A percentile compares a stretch with the other conserved stretches of the same genome.
These are phyloP conservation scores for Phtheirospermum japonicum DNA, from an alignment of 257 asterid genomes.

Conservation along the genomic window DNA sequence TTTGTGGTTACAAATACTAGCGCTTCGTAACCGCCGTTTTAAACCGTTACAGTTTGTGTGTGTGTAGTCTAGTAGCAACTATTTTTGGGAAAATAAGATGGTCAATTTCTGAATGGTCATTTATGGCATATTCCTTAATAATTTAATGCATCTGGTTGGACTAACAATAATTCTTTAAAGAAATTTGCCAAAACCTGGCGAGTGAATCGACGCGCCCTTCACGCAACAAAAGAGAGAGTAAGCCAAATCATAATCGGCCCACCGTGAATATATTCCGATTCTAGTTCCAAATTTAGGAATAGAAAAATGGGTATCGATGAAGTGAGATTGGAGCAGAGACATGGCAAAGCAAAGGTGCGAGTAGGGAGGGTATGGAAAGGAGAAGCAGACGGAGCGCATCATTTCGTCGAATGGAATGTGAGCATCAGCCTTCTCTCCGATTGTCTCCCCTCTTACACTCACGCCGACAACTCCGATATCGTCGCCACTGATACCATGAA, in stretches of 20 bases:
- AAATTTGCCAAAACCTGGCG: no score
- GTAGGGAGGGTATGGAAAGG: conserved; percentile 80
- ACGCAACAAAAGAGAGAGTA: no score
- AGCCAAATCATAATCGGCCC: background rate
- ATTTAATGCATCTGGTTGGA: no score
- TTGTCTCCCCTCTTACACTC: conserved; percentile 68
- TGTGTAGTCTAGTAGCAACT: no score
- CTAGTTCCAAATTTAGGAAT: background rate
- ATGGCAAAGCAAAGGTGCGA: conserved; percentile 87
- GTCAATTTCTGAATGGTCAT: no score
- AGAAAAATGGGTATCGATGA: conserved; percentile 33
- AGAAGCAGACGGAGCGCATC: conserved; percentile 52
- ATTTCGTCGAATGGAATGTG: conserved; percentile 84
- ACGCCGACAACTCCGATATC: conserved; percentile 62
- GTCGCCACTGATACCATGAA: conserved; percentile 98
- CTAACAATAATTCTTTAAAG: no score
- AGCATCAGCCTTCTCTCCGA: conserved; percentile 87
- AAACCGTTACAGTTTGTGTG: no score
- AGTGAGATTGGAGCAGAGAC: conserved; percentile 69
- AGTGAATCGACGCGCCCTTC: no score
- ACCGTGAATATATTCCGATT: background rate
- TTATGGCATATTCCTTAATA: no score
- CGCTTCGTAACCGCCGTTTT: no score
- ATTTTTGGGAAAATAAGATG: no score
- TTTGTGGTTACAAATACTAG: no score